Conservation (phyloP, 1,284 basidiomycete species). For the Cryptococcus jaspeensis region DNA sequence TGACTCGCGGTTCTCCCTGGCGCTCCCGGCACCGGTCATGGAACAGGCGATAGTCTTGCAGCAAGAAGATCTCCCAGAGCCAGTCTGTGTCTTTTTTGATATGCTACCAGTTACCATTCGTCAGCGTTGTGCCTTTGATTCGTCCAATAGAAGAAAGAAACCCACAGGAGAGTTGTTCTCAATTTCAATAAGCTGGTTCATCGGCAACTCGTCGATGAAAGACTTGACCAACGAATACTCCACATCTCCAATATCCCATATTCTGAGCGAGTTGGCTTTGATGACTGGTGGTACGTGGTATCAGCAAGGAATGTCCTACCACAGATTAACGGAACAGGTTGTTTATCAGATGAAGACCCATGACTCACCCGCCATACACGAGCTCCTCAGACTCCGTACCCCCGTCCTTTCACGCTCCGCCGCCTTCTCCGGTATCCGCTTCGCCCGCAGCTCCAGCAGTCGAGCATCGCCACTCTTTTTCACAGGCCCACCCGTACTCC, state of each 20-base stretch:
- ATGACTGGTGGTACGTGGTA: slow-evolving; percentile 33
- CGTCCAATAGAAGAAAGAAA: background rate
- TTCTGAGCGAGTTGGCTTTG: slow-evolving; percentile 25
- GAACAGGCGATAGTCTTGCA: slow-evolving; percentile 36
- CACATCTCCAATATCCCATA: slow-evolving; percentile 43
- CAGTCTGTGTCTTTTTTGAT: slow-evolving; percentile 46
- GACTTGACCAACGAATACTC: slow-evolving; percentile 32
- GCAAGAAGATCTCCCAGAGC: slow-evolving; percentile 42
- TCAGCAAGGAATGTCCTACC: too few relatives aligned
- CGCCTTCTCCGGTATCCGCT: slow-evolving; percentile 5
- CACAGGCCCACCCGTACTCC: too few relatives aligned
- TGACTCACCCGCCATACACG: slow-evolving; percentile 20
- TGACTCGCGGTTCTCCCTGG: slow-evolving; percentile 30
- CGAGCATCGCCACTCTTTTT: slow-evolving; percentile 10
- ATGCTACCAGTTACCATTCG: slow-evolving; percentile 21
- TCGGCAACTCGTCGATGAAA: slow-evolving; percentile 35
- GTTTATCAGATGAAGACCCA: background rate
- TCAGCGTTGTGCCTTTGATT: too few relatives aligned
- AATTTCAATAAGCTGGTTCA: slow-evolving; percentile 38
- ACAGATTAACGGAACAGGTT: background rate
- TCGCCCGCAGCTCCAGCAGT: slow-evolving; percentile 18
- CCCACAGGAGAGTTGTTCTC: slow-evolving; percentile 34
- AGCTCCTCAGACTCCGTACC: slow-evolving; percentile 14
- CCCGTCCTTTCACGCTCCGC: slow-evolving; percentile 1
- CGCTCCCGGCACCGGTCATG: slow-evolving; percentile 30